Evolutionary conservation across 345 rosid genomes (phyloP).

Genomic region (Atalantia buxifolia): DNA sequence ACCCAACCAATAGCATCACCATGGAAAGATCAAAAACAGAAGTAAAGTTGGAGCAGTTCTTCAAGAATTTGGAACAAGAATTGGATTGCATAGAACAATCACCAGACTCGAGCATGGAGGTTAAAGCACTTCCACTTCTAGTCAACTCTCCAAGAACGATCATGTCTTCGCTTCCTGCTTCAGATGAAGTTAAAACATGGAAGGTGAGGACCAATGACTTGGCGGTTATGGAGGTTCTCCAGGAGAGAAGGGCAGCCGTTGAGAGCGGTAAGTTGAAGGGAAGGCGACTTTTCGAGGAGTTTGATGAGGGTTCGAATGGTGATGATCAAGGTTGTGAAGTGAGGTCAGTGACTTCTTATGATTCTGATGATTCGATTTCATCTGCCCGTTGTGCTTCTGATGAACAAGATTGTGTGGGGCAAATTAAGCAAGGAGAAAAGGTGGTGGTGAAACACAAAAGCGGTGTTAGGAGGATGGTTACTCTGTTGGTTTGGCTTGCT

Average conservation of each 20-base stretch:
- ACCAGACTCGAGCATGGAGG: constrained; percentile 22
- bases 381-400: neutral
- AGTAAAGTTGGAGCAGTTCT: constrained; percentile 23
- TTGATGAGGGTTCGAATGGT: constrained; percentile 13
- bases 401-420: neutral
- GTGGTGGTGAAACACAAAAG: neutral
- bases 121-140: constrained; percentile 22
- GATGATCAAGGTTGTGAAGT: constrained; percentile 18
- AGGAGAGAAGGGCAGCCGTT: constrained; percentile 43
- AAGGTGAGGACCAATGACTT: constrained; percentile 38
- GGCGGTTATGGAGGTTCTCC: constrained; percentile 29
- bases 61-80: constrained; percentile 30
- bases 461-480: neutral
- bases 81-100: constrained; percentile 38
- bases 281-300: constrained; percentile 30
- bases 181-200: constrained; percentile 26
- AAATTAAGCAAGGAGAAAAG: neutral
- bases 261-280: constrained; percentile 41
- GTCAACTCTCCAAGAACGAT: constrained; percentile 45
- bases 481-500: constrained; percentile 14
- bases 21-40: constrained; percentile 24
- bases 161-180: constrained; percentile 38
- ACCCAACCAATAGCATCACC: constrained; percentile 12
- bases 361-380: constrained; percentile 9
- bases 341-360: constrained; percentile 23